These are phyloP conservation scores for Galeopsis tetrahit DNA, from an alignment of 257 asterid species.

Conservation along the genomic window DNA sequence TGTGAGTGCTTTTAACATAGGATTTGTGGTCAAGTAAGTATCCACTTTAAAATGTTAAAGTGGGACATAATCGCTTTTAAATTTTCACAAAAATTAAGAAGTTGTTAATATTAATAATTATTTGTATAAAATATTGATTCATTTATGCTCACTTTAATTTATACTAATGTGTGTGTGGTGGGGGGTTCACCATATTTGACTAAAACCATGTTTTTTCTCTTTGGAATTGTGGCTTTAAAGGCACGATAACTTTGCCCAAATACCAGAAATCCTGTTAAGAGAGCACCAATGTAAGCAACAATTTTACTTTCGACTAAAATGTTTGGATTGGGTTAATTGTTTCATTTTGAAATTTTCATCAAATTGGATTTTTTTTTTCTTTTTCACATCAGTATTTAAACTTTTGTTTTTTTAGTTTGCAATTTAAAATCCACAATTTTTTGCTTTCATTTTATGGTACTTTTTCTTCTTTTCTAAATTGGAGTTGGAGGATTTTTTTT, in stretches of 20 bases:
- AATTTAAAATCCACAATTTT: too few relatives aligned
- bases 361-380: too few relatives aligned
- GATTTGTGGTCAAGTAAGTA: neutral
- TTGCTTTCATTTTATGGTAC: neutral
- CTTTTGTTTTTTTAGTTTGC: too few relatives aligned
- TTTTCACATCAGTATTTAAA: too few relatives aligned
- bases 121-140: too few relatives aligned
- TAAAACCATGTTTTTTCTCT: neutral
- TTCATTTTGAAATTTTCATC: neutral
- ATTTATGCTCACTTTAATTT: neutral
- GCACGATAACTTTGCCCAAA: neutral
- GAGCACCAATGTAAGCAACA: neutral
- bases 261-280: neutral
- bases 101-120: too few relatives aligned
- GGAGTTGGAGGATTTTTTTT: neutral
- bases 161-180: neutral
- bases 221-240: neutral
- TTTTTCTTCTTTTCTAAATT: too few relatives aligned
- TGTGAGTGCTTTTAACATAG: neutral
- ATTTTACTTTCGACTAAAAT: too few relatives aligned
- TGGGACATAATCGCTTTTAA: too few relatives aligned
- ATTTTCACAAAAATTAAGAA: too few relatives aligned
- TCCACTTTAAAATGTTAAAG: neutral
- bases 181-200: conserved; percentile 31
- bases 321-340: neutral